phyloP scores from a whole-genome alignment of 1,139 yeast genomes.

The Magnusiomyces fungicola region DNA sequence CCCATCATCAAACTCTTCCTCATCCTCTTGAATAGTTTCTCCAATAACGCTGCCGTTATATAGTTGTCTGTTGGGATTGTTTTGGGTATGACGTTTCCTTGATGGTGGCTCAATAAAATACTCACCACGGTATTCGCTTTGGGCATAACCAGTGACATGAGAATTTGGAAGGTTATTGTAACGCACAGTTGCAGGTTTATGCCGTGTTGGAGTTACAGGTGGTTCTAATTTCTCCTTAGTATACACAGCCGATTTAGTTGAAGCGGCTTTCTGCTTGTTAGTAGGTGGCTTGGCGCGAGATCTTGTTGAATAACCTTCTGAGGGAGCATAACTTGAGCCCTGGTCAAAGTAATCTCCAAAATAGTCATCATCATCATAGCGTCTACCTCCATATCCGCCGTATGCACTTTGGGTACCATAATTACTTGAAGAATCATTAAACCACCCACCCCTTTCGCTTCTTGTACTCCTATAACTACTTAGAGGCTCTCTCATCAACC shows the following conservation, averaged over 20 bases:
- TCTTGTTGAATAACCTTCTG: too few relatives aligned
- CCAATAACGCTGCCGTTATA: background rate
- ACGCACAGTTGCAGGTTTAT: conserved; percentile 3
- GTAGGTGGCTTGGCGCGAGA: too few relatives aligned
- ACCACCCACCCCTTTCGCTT: too few relatives aligned
- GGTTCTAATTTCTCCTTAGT: background rate
- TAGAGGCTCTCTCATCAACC: conserved; percentile 6
- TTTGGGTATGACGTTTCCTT: background rate
- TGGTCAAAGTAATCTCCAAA: too few relatives aligned
- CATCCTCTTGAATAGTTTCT: background rate
- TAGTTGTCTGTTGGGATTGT: background rate
- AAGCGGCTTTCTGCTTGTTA: too few relatives aligned
- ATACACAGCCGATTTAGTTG: too few relatives aligned
- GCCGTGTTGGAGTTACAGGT: background rate
- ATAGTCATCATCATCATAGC: too few relatives aligned
- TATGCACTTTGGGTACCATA: too few relatives aligned
- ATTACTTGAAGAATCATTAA: too few relatives aligned
- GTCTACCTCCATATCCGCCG: too few relatives aligned
- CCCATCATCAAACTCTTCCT: conserved; percentile 22
- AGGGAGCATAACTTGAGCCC: too few relatives aligned
- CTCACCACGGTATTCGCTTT: conserved; percentile 9
- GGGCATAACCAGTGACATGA: conserved; percentile 10
- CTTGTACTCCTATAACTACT: conserved; percentile 1
- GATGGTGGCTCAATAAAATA: background rate
- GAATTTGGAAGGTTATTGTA: background rate